Evolutionary conservation across 208 protist species (phyloP).

Genomic region (Crithidia mellificae): DNA sequence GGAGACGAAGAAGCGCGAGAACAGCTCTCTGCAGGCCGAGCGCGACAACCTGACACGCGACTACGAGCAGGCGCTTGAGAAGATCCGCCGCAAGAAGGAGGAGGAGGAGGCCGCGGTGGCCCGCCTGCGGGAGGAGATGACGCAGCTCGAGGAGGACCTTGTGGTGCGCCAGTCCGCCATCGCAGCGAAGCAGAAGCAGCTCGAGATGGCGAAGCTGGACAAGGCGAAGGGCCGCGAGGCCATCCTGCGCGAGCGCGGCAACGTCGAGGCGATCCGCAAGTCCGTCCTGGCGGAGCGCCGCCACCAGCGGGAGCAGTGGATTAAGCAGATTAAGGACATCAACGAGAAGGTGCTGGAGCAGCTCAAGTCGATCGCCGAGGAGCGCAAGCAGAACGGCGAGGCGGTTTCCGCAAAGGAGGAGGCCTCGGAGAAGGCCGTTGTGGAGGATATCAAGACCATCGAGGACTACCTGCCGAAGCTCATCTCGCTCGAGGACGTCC

Average conservation of each 20-base stretch:
- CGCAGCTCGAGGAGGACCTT: slow-evolving; percentile 82
- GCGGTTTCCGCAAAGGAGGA: slow-evolving; percentile 67
- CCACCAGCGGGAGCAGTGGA: slow-evolving; percentile 88
- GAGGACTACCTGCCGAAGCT: slow-evolving; percentile 89
- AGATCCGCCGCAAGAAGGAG: slow-evolving; percentile 89
- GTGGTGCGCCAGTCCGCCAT: slow-evolving; percentile 69
- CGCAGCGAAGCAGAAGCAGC: slow-evolving; percentile 78
- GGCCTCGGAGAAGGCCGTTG: slow-evolving; percentile 70
- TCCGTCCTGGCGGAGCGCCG: slow-evolving; percentile 71
- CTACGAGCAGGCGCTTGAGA: slow-evolving; percentile 87
- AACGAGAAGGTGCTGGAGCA: slow-evolving; percentile 86
- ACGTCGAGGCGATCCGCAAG: slow-evolving; percentile 73
- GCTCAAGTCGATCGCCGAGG: slow-evolving; percentile 64
- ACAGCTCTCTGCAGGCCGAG: slow-evolving; percentile 68
- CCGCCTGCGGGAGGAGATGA: slow-evolving; percentile 78
- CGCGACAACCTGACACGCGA: slow-evolving; percentile 75
- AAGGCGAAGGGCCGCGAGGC: slow-evolving; percentile 84
- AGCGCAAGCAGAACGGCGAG: slow-evolving; percentile 76
- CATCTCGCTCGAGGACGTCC: slow-evolving; percentile 86
- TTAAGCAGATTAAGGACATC: slow-evolving; percentile 88
- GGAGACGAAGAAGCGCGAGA: slow-evolving; percentile 81
- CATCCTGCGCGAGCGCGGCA: slow-evolving; percentile 73
- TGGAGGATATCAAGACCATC: slow-evolving; percentile 84
- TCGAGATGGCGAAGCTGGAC: slow-evolving; percentile 89
- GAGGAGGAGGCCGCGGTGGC: slow-evolving; percentile 74